A percentile compares a stretch with the other conserved stretches of the same genome.
phyloP scores from a whole-genome alignment of 208 protist species.

The Leishmania mexicana region DNA sequence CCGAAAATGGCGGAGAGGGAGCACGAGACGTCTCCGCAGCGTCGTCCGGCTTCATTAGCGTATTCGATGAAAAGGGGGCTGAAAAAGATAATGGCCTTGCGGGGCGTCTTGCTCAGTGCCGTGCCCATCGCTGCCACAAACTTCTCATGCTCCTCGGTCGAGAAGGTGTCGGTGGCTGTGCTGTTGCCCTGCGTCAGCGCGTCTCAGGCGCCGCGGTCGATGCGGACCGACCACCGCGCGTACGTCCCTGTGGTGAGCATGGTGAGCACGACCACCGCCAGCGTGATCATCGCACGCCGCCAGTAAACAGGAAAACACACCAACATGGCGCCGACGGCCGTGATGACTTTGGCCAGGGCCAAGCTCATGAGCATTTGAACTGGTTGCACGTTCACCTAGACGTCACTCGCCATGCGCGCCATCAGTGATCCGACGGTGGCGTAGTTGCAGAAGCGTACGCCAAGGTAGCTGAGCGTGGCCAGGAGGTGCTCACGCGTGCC shows the following conservation, averaged over 20 bases:
- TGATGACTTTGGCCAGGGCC: constrained; percentile 48
- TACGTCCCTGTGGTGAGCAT: constrained; percentile 55
- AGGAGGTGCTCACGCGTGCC: constrained; percentile 49
- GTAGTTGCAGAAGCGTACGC: constrained; percentile 61
- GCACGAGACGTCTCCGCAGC: too few relatives aligned
- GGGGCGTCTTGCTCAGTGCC: constrained; percentile 41
- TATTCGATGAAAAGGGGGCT: too few relatives aligned
- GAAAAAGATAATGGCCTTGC: constrained; percentile 26
- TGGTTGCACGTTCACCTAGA: constrained; percentile 54
- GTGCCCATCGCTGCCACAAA: constrained; percentile 42
- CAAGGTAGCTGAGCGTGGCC: constrained; percentile 47
- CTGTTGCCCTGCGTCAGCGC: constrained; percentile 55
- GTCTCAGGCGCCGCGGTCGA: constrained; percentile 60
- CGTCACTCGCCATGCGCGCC: constrained; percentile 68
- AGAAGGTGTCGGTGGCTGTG: constrained; percentile 59
- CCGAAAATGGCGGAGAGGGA: too few relatives aligned
- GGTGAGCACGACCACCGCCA: constrained; percentile 55
- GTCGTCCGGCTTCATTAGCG: too few relatives aligned
- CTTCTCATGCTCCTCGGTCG: constrained; percentile 52
- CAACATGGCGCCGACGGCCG: constrained; percentile 39
- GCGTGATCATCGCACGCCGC: constrained; percentile 56
- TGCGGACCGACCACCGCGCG: constrained; percentile 42
- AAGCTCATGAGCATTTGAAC: constrained; percentile 50
- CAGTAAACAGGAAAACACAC: constrained; percentile 59
- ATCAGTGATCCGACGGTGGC: constrained; percentile 55